Evolutionary conservation across 2,329 filamentous ascomycete genomes (phyloP).

Genomic region (Xylariaceae sp.): DNA sequence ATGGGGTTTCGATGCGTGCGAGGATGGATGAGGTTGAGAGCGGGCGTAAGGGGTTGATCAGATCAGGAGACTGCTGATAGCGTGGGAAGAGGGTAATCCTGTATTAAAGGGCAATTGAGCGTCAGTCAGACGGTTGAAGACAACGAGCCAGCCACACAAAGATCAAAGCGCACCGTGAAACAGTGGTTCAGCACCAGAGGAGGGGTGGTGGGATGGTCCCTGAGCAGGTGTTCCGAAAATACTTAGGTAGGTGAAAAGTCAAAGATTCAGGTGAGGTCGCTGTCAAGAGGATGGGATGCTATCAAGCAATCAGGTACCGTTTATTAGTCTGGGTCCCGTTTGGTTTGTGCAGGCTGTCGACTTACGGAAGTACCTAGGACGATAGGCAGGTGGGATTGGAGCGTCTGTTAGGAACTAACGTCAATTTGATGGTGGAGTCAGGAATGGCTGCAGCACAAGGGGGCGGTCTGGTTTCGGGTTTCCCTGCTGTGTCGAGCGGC

Average conservation of each 20-base stretch:
- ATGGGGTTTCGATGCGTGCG: slow-evolving; percentile 16
- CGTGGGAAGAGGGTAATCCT: background rate
- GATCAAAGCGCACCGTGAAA: slow-evolving; percentile 19
- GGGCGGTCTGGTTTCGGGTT: slow-evolving; percentile 4
- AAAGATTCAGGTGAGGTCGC: slow-evolving; percentile 6
- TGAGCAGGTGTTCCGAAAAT: slow-evolving; percentile 4
- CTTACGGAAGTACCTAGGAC: too few species aligned
- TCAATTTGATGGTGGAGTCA: slow-evolving; percentile 13
- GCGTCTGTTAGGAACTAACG: slow-evolving; percentile 13
- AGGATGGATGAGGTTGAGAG: background rate
- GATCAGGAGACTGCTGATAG: slow-evolving; percentile 9
- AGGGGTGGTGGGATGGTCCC: slow-evolving; percentile 5
- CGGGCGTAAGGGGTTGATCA: slow-evolving; percentile 3
- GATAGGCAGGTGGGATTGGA: background rate
- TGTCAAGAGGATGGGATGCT: slow-evolving; percentile 9
- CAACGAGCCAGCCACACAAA: slow-evolving; percentile 19
- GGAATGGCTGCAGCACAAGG: slow-evolving; percentile 2
- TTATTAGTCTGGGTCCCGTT: background rate
- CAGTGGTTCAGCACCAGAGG: background rate
- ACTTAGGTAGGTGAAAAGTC: slow-evolving; percentile 2
- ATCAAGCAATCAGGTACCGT: slow-evolving; percentile 5
- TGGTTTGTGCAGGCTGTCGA: too few species aligned
- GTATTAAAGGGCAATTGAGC: slow-evolving; percentile 12
- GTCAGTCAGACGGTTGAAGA: slow-evolving; percentile 9
- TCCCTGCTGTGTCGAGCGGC: background rate